Base-by-base conservation (phyloP, 2,329 filamentous ascomycete species). In the Colletotrichum sp. region DNA sequence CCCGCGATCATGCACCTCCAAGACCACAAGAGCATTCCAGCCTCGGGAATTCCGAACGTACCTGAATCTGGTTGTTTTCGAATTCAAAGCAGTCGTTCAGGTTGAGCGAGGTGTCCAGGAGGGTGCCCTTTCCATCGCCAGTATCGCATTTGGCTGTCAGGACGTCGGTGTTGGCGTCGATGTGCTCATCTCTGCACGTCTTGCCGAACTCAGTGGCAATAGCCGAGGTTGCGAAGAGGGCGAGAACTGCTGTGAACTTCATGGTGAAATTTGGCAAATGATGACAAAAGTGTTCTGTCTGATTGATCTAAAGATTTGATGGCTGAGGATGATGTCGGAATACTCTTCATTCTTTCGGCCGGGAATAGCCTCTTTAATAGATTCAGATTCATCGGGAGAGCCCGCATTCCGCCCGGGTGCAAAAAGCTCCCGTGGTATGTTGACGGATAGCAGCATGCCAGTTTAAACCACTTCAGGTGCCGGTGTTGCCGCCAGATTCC, bases 21-120 rank as follows among this genome's bases (percentile, higher is more conserved):
- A n/a, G 49, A 29, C 19, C 49, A 27, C 6, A 27, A 8, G 29
- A 57, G 57, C 29, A n/a, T 68, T 57, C 49, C 16, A 55, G 49
- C 15, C 49, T 16, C n/a, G 27, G 3, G 76, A 72, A 44, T 78
- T 78, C 11, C 80, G 80, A 34, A 19, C 72, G 13, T 62, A 76
- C 75, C 62, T 63, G 36, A 8, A 77, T 77, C 32, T 65, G 57
- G 30, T 68, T 69, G 52, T 49, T 61, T 16, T 8, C 27, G 15
- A 67, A 77, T 4, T 39, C 65, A 16, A 77, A 63, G 32, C 75
- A 77, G 55, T 27, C 25, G 49, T 77, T 77, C 8, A 77, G 63
- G 30, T 72, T 57, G 34, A 77, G 62, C 3, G 75, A 76, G 8
- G 68, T 64, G 15, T 68, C 44, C n/a, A 49, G 6, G 5, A 68